phyloP scores from a whole-genome alignment of 805 yeast genomes.

The Ogataea methanolica region DNA sequence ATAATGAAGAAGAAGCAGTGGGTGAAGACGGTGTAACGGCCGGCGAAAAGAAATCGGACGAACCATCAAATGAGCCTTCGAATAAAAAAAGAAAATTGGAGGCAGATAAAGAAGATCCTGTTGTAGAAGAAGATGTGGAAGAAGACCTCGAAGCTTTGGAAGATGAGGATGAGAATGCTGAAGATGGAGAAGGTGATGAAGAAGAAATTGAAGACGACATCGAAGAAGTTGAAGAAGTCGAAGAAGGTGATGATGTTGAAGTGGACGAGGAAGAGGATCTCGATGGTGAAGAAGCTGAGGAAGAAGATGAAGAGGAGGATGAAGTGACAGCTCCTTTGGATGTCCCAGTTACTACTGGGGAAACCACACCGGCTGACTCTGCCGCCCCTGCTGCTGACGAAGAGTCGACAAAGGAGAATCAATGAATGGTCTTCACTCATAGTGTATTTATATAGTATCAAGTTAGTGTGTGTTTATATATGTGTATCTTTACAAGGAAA shows the following conservation, averaged over 20 bases:
- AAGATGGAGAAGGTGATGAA: conserved; percentile 36
- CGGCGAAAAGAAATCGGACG: background rate
- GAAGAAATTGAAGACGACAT: conserved; percentile 28
- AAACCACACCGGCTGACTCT: background rate
- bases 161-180: conserved; percentile 38
- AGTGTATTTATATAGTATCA: no score
- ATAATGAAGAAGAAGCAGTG: conserved; percentile 35
- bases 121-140: conserved; percentile 38
- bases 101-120: background rate
- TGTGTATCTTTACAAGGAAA: no score
- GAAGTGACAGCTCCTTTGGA: conserved; percentile 4
- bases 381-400: conserved; percentile 1
- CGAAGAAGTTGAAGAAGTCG: conserved; percentile 21
- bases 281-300: conserved; percentile 23
- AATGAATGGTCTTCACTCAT: no score
- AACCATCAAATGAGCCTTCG: conserved; percentile 9
- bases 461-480: no score
- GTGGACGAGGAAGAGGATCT: conserved; percentile 29
- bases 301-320: conserved; percentile 10
- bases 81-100: conserved; percentile 12
- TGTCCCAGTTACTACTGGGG: background rate
- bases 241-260: conserved; percentile 16
- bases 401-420: no score
- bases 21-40: background rate
- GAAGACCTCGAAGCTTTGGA: conserved; percentile 37